Base-by-base conservation (phyloP, 352 stramenopile species). In the Pythium guiyangense region DNA sequence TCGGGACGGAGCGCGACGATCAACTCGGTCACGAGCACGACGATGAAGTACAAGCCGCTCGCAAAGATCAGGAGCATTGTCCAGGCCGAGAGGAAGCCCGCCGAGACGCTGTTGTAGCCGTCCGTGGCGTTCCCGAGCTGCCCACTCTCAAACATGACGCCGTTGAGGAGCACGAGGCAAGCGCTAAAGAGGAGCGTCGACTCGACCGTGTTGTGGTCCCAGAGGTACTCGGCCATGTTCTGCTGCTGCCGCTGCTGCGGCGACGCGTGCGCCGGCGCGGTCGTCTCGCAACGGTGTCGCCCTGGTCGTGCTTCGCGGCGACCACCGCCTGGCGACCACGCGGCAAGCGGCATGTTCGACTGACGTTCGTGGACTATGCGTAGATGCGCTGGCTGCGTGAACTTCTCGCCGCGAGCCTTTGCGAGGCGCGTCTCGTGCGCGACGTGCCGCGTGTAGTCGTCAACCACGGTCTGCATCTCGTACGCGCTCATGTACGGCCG, bases 121-220 rank as follows among this genome's bases (percentile, higher is more conserved):
- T 78, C 64, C 1, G 70, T 65, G 3, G 27, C 48, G 46, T 55
- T 77, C 12, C 71, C 71, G 8, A 90, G 69, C 42, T 86, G 69
- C 1, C 77, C 79, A 35, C 77, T 84, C 54, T 88, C 74, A 67
- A 88, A 85, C 75, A 87, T 85, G 11, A 85, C 71, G 22, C 74
- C 73, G 4, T 71, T 72, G n/a, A 84, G 48, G 57, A 90, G 51
- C 15, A 88, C 73, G 10, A 92, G 66, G 29, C 78, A 85, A 29
- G 81, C 77, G 45, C 78, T 88, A 43, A 88, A 88, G 15, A 92
- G 68, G 18, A 92, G 63, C 45, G 74, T 78, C 0, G 75, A 73
- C 53, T 92, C 83, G 10, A 92, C 77, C 1, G 81, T 89, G 57
- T 92, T 92, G 70, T 92, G 85, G 39, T 92, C 77, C 76, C 74